These are phyloP conservation scores for Mortierella sp. DNA, from an alignment of 371 early-diverging fungal species.

Conservation along the genomic window DNA sequence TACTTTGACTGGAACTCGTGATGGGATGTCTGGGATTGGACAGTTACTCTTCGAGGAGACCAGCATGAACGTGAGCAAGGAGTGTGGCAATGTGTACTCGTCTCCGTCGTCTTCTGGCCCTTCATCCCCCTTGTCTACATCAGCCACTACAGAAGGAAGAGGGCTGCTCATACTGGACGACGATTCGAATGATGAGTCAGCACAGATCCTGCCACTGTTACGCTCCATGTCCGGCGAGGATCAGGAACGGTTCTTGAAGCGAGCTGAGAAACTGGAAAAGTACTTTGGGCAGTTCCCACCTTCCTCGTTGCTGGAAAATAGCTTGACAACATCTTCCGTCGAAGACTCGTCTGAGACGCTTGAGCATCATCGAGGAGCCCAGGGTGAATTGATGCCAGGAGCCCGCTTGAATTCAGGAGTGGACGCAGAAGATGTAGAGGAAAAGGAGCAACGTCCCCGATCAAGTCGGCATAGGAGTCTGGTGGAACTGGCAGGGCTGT, in stretches of 20 bases:
- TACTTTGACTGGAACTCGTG: background rate
- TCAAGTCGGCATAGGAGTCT: background rate
- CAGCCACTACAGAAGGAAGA: background rate
- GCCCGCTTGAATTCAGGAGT: background rate
- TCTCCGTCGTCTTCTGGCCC: conserved; percentile 4
- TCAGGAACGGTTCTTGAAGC: conserved; percentile 36
- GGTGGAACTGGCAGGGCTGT: background rate
- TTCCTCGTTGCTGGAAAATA: conserved; percentile 24
- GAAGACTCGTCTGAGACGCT: background rate
- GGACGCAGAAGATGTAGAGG: background rate
- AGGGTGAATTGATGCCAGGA: background rate
- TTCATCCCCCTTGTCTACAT: background rate
- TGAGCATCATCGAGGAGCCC: background rate
- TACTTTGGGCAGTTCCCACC: conserved; percentile 45
- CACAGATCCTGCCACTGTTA: conserved; percentile 24
- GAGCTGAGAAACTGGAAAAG: conserved; percentile 41
- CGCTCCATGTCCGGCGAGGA: conserved; percentile 42
- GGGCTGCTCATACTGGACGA: background rate
- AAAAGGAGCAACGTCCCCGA: background rate
- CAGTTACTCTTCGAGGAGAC: conserved; percentile 1
- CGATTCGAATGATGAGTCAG: conserved; percentile 1
- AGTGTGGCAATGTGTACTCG: background rate
- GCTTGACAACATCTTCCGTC: conserved; percentile 4
- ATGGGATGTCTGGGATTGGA: conserved; percentile 14
- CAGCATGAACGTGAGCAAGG: background rate